phyloP scores from a whole-genome alignment of 805 yeast genomes.

The Wickerhamomyces chaumierensis region DNA sequence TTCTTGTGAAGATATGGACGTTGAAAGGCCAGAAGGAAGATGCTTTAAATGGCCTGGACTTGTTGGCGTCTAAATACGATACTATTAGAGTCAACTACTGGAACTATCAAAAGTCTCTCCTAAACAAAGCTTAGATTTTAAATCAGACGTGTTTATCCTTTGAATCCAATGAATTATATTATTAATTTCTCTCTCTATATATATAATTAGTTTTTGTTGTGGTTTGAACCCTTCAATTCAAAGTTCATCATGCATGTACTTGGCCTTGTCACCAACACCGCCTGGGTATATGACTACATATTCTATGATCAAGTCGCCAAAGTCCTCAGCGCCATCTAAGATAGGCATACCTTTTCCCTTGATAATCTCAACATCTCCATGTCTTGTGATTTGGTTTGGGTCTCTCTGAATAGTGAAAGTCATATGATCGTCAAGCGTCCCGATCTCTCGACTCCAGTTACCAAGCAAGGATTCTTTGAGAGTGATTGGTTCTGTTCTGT shows the following conservation, averaged over 20 bases:
- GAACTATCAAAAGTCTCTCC: conserved; percentile 30
- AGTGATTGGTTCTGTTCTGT: conserved; percentile 69
- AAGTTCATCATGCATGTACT: conserved; percentile 16
- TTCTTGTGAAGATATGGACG: conserved; percentile 38
- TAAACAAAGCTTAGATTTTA: not conserved
- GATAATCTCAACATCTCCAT: conserved; percentile 65
- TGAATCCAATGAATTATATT: not conserved
- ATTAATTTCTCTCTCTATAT: not conserved
- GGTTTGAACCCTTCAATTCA: no score
- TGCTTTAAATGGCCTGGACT: conserved; percentile 34
- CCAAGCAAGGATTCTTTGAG: conserved; percentile 67
- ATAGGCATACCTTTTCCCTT: conserved; percentile 83
- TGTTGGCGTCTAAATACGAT: conserved; percentile 43
- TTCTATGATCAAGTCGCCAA: conserved; percentile 42
- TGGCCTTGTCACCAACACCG: conserved; percentile 16
- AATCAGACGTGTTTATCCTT: not conserved
- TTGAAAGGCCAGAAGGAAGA: conserved; percentile 18
- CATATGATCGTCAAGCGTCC: conserved; percentile 54
- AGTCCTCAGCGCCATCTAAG: conserved; percentile 33
- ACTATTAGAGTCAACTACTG: conserved; percentile 56
- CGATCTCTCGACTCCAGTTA: conserved; percentile 65
- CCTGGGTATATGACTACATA: conserved; percentile 36
- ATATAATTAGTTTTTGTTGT: no score
- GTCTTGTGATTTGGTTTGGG: conserved; percentile 37
- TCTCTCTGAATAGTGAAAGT: conserved; percentile 32